phyloP scores from a whole-genome alignment of 208 protist species.

The Sergeia podlipaevii region DNA sequence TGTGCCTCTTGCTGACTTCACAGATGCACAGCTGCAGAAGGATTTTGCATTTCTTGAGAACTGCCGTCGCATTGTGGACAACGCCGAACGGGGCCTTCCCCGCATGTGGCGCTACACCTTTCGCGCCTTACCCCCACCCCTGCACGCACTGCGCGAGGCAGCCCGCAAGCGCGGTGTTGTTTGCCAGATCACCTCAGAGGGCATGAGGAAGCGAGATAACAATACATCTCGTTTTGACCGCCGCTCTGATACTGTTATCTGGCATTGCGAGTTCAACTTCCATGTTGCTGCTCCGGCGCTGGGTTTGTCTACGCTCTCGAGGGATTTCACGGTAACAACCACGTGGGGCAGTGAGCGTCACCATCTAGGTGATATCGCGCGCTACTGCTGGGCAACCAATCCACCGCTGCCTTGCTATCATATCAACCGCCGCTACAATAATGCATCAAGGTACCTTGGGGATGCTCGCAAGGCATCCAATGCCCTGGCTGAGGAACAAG shows the following conservation, averaged over 20 bases:
- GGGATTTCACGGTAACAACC: conserved; percentile 44
- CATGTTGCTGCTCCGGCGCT: conserved; percentile 1
- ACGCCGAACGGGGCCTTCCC: conserved; percentile 61
- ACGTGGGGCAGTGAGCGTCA: conserved; percentile 83
- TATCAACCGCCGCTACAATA: conserved; percentile 80
- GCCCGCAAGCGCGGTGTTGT: conserved; percentile 77
- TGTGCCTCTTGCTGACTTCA: conserved; percentile 64
- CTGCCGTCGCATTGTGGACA: conserved; percentile 59
- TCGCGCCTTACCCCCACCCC: conserved; percentile 55
- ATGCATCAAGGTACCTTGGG: conserved; percentile 47
- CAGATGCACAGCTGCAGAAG: conserved; percentile 63
- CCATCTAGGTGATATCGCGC: conserved; percentile 57
- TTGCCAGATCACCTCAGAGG: conserved; percentile 85
- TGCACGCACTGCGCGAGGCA: conserved; percentile 73
- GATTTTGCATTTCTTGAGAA: conserved; percentile 84
- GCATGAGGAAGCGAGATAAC: conserved; percentile 72
- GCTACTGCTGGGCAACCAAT: conserved; percentile 73
- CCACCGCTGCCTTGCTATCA: conserved; percentile 68
- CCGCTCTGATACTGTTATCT: conserved; percentile 70
- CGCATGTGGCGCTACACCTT: conserved; percentile 49
- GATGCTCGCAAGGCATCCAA: neutral
- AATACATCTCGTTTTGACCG: conserved; percentile 80
- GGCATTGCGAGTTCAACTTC: conserved; percentile 83
- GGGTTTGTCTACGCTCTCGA: neutral
- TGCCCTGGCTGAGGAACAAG: neutral